Percentiles rank a stretch among this genome's conserved stretches.
phyloP scores from a whole-genome alignment of 805 yeast species.

The Candida xiaguanensis region DNA sequence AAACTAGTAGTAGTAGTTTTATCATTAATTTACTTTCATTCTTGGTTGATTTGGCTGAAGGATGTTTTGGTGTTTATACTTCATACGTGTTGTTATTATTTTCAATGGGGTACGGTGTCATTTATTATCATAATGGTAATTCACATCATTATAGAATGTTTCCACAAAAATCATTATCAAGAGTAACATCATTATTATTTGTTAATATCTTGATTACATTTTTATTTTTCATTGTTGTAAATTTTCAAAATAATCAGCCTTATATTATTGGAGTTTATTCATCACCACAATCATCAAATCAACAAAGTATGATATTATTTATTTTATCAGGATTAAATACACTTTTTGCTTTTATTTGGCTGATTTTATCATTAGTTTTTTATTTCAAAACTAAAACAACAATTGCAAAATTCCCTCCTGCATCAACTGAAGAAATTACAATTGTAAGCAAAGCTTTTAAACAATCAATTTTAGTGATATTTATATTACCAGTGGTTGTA shows the following conservation, averaged over 20 bases:
- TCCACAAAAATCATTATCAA: constrained; percentile 12
- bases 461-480: constrained; percentile 22
- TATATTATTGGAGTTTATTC: background rate
- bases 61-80: constrained; percentile 7
- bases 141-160: constrained; percentile 21
- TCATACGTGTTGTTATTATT: constrained; percentile 20
- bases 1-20: constrained; percentile 3
- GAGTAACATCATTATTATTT: constrained; percentile 2
- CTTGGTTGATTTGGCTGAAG: background rate
- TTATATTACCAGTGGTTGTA: constrained; percentile 21
- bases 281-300: constrained; percentile 1
- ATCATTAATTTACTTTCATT: background rate
- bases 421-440: constrained; percentile 13
- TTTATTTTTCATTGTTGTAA: background rate
- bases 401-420: constrained; percentile 27
- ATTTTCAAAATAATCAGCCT: background rate
- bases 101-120: constrained; percentile 34
- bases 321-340: constrained; percentile 2
- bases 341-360: constrained; percentile 13
- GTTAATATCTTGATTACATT: constrained; percentile 3
- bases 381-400: constrained; percentile 26
- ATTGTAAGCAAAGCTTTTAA: constrained; percentile 20
- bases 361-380: constrained; percentile 13
- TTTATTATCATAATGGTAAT: constrained; percentile 21
- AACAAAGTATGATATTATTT: constrained; percentile 2